A percentile compares a stretch with the other conserved stretches of the same genome.
Evolutionary conservation across 2,329 filamentous ascomycete genomes (phyloP).

Genomic region (Clarireedia paspali): DNA sequence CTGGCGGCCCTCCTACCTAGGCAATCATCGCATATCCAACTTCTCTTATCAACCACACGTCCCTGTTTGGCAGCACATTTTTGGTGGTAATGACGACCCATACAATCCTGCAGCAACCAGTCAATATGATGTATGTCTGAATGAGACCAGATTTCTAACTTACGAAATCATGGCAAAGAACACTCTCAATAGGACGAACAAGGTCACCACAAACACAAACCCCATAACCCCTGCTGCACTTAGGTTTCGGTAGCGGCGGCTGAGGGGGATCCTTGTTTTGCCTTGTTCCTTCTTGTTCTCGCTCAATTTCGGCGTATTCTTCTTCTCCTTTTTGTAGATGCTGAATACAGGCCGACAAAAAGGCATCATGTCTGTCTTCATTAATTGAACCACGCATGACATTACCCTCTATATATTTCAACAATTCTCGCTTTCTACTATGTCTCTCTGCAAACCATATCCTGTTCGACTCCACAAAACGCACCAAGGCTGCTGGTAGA

Average conservation of each 20-base stretch:
- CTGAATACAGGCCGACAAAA: not conserved
- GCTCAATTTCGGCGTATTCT: not conserved
- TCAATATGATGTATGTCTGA: not conserved
- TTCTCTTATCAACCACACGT: not conserved
- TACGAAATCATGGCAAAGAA: slow-evolving; percentile 15
- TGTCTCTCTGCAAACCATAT: slow-evolving; percentile 20
- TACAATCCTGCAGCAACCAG: slow-evolving; percentile 12
- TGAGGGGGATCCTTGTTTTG: slow-evolving; percentile 1
- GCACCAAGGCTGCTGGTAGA: slow-evolving; percentile 15
- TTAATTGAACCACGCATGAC: slow-evolving; percentile 16
- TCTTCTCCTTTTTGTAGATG: not conserved
- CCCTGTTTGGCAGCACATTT: slow-evolving; percentile 13
- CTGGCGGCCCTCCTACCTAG: not conserved
- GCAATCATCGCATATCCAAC: slow-evolving; percentile 15
- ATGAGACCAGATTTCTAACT: slow-evolving; percentile 11
- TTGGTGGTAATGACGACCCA: slow-evolving; percentile 14
- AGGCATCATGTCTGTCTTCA: not conserved
- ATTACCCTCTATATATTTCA: slow-evolving; percentile 18
- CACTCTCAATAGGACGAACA: slow-evolving; percentile 11
- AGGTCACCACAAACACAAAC: slow-evolving; percentile 19
- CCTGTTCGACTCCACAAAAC: slow-evolving; percentile 21
- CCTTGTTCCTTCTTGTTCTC: not conserved
- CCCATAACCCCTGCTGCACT: slow-evolving; percentile 7
- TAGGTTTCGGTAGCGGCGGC: not conserved
- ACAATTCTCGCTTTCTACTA: slow-evolving; percentile 17